phyloP scores from a whole-genome alignment of 345 rosid species.

The Eucalyptus erythrocorys region DNA sequence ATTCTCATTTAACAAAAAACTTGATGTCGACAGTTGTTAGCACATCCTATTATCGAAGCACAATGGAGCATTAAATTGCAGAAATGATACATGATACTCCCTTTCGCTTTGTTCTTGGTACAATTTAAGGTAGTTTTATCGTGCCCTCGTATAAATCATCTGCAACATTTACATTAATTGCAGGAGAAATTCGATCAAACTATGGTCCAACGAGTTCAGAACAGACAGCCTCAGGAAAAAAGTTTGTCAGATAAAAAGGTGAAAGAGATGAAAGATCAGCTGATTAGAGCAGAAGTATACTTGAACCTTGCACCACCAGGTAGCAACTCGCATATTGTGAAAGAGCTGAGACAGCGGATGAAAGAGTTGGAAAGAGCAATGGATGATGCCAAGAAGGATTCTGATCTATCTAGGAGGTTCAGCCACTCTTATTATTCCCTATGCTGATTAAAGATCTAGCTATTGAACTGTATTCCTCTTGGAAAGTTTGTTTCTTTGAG shows the following conservation, averaged over 20 bases:
- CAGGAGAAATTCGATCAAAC: constrained; percentile 21
- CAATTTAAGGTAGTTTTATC: not conserved
- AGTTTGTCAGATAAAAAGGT: constrained; percentile 42
- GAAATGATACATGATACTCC: not conserved
- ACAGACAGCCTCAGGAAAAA: constrained; percentile 6
- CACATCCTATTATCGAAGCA: not conserved
- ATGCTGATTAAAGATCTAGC: not conserved
- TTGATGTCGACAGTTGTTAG: not conserved
- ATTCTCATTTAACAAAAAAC: not conserved
- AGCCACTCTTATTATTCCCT: not conserved
- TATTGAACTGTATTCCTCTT: not conserved
- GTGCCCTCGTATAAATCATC: not conserved
- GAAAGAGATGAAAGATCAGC: constrained; percentile 66
- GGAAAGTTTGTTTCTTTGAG: not conserved
- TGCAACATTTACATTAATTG: not conserved
- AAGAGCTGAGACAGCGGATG: constrained; percentile 54
- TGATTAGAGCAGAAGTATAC: constrained; percentile 73
- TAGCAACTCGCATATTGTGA: constrained; percentile 60
- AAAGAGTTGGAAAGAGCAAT: constrained; percentile 63
- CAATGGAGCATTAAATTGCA: not conserved
- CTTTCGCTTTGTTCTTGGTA: not conserved
- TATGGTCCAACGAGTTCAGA: constrained; percentile 13
- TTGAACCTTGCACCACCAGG: constrained; percentile 49
- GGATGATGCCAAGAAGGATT: constrained; percentile 54
- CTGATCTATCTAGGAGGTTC: constrained; percentile 72